These are phyloP conservation scores for Cyclaneusma minus DNA, from an alignment of 2,329 filamentous ascomycete species.

Conservation along the genomic window DNA sequence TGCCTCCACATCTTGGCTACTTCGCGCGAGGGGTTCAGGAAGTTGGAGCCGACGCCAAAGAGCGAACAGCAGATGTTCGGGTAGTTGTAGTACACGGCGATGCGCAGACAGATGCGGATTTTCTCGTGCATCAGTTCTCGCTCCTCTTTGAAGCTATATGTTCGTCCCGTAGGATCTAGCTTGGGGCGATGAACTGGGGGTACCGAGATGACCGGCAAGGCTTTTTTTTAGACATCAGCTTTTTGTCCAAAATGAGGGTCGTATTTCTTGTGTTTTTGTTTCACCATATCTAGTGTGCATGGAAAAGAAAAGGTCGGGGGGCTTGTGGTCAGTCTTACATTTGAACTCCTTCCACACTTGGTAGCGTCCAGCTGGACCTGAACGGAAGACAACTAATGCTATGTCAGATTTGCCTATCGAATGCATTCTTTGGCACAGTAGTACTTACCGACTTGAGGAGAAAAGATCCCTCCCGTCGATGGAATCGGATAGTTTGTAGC, in stretches of 20 bases:
- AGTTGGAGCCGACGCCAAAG: slow-evolving; percentile 47
- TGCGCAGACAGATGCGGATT: slow-evolving; percentile 53
- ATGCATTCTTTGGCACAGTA: background rate
- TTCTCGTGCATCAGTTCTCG: slow-evolving; percentile 58
- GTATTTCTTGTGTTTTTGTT: too few relatives aligned
- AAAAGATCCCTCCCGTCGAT: slow-evolving; percentile 53
- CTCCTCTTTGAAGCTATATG: slow-evolving; percentile 59
- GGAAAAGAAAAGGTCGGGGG: background rate
- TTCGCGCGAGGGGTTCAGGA: slow-evolving; percentile 49
- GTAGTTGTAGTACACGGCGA: slow-evolving; percentile 46
- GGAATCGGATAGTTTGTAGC: slow-evolving; percentile 55
- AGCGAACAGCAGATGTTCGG: slow-evolving; percentile 44
- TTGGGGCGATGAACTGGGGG: slow-evolving; percentile 60
- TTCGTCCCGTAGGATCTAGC: slow-evolving; percentile 47
- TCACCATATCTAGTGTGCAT: too few relatives aligned
- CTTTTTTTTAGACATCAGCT: slow-evolving; percentile 10
- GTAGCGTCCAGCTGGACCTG: slow-evolving; percentile 50
- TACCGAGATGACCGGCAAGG: slow-evolving; percentile 58
- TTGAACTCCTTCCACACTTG: slow-evolving; percentile 36
- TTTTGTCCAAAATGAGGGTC: too few relatives aligned
- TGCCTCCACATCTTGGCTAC: slow-evolving; percentile 52
- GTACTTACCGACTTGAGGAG: slow-evolving; percentile 44
- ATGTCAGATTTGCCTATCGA: background rate
- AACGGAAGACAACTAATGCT: slow-evolving; percentile 48
- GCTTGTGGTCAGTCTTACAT: slow-evolving; percentile 8